A percentile compares a stretch with the other conserved stretches of the same genome.
These are phyloP conservation scores for Torrubiella hemipterigena DNA, from an alignment of 2,329 filamentous ascomycete species.

Conservation along the genomic window DNA sequence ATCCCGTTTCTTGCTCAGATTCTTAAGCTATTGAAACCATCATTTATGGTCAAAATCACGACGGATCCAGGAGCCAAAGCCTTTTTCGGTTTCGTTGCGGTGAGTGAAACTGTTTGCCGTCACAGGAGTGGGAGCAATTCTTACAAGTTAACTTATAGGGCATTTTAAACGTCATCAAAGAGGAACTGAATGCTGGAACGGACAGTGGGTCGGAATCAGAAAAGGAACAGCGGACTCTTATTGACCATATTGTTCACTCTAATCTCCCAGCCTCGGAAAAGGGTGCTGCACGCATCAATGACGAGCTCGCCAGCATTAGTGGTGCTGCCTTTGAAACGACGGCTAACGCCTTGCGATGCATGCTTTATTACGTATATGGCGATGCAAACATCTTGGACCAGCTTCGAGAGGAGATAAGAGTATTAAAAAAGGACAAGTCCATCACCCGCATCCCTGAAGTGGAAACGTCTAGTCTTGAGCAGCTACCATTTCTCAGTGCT, in stretches of 20 bases:
- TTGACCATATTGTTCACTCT: constrained; percentile 13
- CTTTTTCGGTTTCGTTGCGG: background rate
- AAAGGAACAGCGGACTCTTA: constrained; percentile 12
- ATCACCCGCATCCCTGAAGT: constrained; percentile 6
- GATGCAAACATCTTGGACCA: background rate
- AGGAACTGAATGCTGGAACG: too few species aligned
- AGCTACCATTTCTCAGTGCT: constrained; percentile 22
- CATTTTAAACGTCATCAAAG: background rate
- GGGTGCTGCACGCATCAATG: constrained; percentile 12
- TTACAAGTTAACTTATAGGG: background rate
- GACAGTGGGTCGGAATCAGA: too few species aligned
- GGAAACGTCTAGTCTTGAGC: constrained; percentile 20
- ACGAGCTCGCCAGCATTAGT: constrained; percentile 16
- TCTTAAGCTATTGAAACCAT: too few species aligned
- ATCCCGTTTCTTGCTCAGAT: background rate
- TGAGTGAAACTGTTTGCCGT: background rate
- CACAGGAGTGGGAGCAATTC: background rate
- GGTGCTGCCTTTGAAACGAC: constrained; percentile 23
- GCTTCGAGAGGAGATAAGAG: background rate
- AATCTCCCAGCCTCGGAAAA: constrained; percentile 19
- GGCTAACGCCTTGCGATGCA: constrained; percentile 16
- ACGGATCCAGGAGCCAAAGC: background rate
- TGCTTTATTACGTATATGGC: constrained; percentile 12
- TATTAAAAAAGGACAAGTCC: background rate
- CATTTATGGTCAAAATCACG: background rate